Conservation (phyloP, 257 asterid genomes). For the Salvia hispanica region DNA sequence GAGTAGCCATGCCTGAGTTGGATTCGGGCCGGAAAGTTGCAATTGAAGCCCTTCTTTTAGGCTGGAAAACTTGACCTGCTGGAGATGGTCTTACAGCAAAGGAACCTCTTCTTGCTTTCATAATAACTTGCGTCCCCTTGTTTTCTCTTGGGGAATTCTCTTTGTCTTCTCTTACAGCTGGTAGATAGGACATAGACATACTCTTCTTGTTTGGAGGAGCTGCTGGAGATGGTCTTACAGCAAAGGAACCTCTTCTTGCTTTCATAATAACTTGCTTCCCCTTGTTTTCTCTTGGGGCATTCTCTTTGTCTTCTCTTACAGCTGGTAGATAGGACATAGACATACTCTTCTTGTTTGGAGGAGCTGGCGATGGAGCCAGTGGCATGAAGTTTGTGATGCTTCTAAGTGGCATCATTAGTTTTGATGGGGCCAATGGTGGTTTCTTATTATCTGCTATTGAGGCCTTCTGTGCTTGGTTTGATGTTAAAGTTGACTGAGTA, state of each 20-base stretch:
- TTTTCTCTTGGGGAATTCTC: constrained; percentile 46
- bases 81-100: constrained; percentile 61
- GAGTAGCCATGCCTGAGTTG: constrained; percentile 45
- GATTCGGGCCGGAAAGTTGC: constrained; percentile 65
- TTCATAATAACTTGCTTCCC: constrained; percentile 40
- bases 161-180: constrained; percentile 55
- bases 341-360: constrained; percentile 44
- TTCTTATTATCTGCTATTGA: constrained; percentile 53
- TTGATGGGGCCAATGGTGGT: constrained; percentile 84
- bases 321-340: constrained; percentile 52
- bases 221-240: constrained; percentile 68
- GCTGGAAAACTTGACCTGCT: constrained; percentile 54
- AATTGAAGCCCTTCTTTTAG: constrained; percentile 79
- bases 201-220: constrained; percentile 44
- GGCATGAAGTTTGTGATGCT: constrained; percentile 70
- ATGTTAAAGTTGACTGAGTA: constrained; percentile 43
- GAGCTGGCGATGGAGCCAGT: constrained; percentile 30
- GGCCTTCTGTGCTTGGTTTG: constrained; percentile 52
- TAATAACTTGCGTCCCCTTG: constrained; percentile 28
- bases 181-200: constrained; percentile 47
- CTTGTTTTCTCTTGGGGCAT: constrained; percentile 21
- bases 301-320: constrained; percentile 65
- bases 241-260: constrained; percentile 77
- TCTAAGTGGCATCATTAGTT: constrained; percentile 67
- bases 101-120: constrained; percentile 77